phyloP scores from a whole-genome alignment of 371 early-diverging fungal genomes.

The Chytridiales sp. region DNA sequence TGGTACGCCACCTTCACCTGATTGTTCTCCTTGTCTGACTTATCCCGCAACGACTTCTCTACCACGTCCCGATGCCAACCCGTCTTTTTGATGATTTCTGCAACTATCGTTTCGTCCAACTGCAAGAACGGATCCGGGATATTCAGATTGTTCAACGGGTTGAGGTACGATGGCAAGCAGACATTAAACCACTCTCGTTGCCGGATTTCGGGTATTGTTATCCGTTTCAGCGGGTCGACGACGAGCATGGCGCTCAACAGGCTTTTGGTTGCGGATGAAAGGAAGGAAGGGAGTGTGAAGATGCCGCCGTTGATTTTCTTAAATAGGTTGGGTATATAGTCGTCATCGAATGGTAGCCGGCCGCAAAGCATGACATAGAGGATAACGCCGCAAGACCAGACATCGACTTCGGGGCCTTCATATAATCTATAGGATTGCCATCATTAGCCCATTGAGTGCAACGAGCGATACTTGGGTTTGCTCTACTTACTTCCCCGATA shows the following conservation, averaged over 20 bases:
- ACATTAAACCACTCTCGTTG: conserved; percentile 89
- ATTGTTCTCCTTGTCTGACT: conserved; percentile 74
- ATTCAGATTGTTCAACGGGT: conserved; percentile 59
- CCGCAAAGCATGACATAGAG: conserved; percentile 99
- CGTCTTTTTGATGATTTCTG: conserved; percentile 66
- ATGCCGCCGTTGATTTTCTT: conserved; percentile 89
- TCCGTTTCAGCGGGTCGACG: conserved; percentile 94
- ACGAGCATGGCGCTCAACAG: conserved; percentile 91
- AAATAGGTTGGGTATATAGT: conserved; percentile 93
- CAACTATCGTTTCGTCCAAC: conserved; percentile 74
- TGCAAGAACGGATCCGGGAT: conserved; percentile 59
- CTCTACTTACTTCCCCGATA: conserved; percentile 72
- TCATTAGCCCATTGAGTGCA: background rate
- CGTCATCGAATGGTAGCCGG: conserved; percentile 98
- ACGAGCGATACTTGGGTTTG: background rate
- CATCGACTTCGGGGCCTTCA: conserved; percentile 98
- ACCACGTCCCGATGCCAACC: background rate
- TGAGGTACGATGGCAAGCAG: conserved; percentile 86
- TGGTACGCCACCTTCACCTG: conserved; percentile 94
- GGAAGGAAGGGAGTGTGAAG: conserved; percentile 82
- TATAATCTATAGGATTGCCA: conserved; percentile 63
- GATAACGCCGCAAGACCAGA: conserved; percentile 99
- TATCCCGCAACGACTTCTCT: conserved; percentile 70
- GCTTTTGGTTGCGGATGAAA: conserved; percentile 77
- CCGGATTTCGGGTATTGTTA: conserved; percentile 85